Percentiles rank a stretch among this genome's conserved stretches.
Conservation (phyloP, 179 eudicot species). For the Corrigiola litoralis region DNA sequence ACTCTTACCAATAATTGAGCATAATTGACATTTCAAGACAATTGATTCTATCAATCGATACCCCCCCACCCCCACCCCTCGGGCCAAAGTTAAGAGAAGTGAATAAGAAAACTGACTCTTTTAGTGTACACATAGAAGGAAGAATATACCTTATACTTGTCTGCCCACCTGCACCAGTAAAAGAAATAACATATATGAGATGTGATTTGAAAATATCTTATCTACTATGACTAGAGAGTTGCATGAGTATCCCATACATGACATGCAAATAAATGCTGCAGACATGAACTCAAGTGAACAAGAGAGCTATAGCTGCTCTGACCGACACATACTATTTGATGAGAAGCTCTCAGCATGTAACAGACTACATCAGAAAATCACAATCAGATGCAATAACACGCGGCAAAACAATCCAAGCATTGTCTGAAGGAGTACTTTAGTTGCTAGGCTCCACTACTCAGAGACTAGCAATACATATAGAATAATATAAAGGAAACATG, state of each 20-base stretch:
- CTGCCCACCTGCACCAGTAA: conserved; percentile 77
- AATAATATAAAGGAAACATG: no score
- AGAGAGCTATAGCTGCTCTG: neutral
- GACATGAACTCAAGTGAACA: neutral
- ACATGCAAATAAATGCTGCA: neutral
- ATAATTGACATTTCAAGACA: no score
- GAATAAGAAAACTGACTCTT: conserved; percentile 5
- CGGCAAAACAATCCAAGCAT: no score
- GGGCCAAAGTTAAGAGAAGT: neutral
- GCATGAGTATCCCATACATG: neutral
- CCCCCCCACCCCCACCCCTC: no score
- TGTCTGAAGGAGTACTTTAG: no score
- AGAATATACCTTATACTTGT: conserved; percentile 81
- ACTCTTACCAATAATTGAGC: no score
- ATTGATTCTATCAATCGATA: no score
- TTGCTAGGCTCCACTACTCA: no score
- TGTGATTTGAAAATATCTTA: neutral
- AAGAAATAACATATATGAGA: conserved; percentile 19
- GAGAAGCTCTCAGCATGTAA: neutral
- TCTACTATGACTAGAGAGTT: neutral
- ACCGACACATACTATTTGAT: neutral
- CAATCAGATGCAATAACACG: no score
- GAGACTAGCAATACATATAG: no score
- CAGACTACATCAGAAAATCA: neutral
- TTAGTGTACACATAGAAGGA: neutral